Base-by-base conservation (phyloP, 176 grass and related monocot genomes). In the Zea mays region DNA sequence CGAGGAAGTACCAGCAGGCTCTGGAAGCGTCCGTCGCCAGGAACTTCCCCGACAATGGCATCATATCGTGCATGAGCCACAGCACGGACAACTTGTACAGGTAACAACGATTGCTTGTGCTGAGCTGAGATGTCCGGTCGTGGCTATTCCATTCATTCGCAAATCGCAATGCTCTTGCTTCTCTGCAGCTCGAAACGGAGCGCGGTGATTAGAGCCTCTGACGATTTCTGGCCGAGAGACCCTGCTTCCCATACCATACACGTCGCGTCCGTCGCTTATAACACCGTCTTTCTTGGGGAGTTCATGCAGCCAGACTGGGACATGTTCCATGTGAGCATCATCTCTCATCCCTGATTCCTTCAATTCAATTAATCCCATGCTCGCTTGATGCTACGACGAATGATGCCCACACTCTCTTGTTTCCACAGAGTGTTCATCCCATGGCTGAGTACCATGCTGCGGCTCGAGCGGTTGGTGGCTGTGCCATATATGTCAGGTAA, bases 51-150 rank as follows among this genome's bases (percentile, higher is more conserved):
- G 88, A 91, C 38, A 97, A 97, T 34, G 78, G 84, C 15, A 89
- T 97, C 50, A 93, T 97, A 86, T 93, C 86, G 7, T 97, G 93
- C 83, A 97, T 97, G 93, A 97, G 93, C 70, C 93, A 93, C 61
- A 97, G 87, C 57, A 93, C 93, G 5, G 93, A 97, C 38, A 93
- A 72, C 67, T 69, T 97, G 3, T 97, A 93, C 69, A 93, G 93
- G 90, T 97, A 76, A 35, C 27, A 27, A 27, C 27, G 27, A 27
- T 3, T 13, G 7, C 3, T 56, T 39, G 1, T 39, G 63, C 6
- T 79, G 40, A 27, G 27, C 27, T 27, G 27, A 27, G 27, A 27
- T 27, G 27, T 27, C 27, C 27, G 27, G 27, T 27, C 27, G 27
- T 27, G 27, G 27, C 27, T 27, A 27, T 27, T 27, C 27, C 27